Conservation (phyloP, 1,284 basidiomycete species). For the Apiotrichum gamsii region DNA sequence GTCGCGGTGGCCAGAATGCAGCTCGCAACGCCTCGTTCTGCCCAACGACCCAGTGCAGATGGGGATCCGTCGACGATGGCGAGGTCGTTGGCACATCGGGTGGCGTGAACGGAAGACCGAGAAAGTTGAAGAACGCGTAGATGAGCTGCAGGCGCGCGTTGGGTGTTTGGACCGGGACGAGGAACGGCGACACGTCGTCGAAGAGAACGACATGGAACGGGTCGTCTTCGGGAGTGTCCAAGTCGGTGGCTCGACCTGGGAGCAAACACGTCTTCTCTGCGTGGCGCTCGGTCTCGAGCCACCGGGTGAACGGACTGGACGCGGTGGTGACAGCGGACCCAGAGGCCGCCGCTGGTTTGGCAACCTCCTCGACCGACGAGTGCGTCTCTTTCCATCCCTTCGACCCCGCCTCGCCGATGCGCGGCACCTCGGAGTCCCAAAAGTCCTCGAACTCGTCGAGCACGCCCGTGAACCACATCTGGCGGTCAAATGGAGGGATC, state of each 20-base stretch:
- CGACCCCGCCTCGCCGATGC: conserved; percentile 49
- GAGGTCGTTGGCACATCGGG: conserved; percentile 45
- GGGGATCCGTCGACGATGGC: conserved; percentile 42
- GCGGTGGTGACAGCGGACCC: background rate
- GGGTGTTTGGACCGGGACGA: conserved; percentile 56
- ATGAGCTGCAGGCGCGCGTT: conserved; percentile 61
- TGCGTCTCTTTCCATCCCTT: conserved; percentile 45
- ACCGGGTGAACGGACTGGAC: conserved; percentile 61
- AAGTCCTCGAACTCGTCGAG: conserved; percentile 48
- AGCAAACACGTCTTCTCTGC: conserved; percentile 51
- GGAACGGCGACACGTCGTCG: conserved; percentile 65
- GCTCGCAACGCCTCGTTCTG: conserved; percentile 26
- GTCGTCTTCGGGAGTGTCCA: conserved; percentile 52
- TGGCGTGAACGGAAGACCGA: conserved; percentile 58
- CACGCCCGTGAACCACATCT: conserved; percentile 27
- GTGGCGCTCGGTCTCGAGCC: conserved; percentile 59
- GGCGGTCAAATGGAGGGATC: conserved; percentile 10
- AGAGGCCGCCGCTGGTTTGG: background rate
- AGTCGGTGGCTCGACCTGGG: conserved; percentile 58
- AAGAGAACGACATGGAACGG: conserved; percentile 75
- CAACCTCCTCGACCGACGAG: background rate
- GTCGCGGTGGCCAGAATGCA: conserved; percentile 27
- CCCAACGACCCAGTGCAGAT: conserved; percentile 33
- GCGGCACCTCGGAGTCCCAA: conserved; percentile 51
- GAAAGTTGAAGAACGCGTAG: conserved; percentile 66